Evolutionary conservation across 257 asterid species (phyloP).

Genomic region (Capsicum chinense): DNA sequence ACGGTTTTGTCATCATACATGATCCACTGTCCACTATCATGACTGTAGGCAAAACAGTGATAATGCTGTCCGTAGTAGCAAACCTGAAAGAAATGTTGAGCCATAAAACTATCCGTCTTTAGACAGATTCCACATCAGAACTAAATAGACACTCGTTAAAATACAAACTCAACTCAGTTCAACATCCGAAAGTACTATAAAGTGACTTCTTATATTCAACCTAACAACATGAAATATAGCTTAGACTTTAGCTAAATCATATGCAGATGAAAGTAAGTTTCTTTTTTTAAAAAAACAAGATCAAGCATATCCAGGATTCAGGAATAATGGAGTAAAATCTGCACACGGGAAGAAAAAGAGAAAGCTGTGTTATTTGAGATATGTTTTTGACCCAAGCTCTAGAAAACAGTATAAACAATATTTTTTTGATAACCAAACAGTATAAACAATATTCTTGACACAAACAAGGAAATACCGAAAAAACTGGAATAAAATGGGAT

Average conservation of each 20-base stretch:
- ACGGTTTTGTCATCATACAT: conserved; percentile 96
- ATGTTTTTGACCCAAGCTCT: not conserved
- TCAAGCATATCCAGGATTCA: not conserved
- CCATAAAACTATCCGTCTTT: not conserved
- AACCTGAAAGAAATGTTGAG: conserved; percentile 39
- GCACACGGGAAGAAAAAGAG: not conserved
- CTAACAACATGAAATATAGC: not conserved
- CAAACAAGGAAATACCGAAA: not conserved
- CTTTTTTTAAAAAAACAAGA: not conserved
- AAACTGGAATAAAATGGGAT: not conserved
- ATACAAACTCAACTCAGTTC: not conserved
- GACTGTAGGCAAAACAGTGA: conserved; percentile 90
- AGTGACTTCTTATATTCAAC: not conserved
- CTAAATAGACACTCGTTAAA: not conserved
- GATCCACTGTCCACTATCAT: conserved; percentile 75
- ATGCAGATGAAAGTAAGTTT: conserved; percentile 12
- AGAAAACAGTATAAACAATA: not conserved
- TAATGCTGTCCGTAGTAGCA: conserved; percentile 94
- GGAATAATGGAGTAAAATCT: not conserved
- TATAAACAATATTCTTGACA: not conserved
- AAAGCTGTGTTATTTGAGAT: conserved; percentile 16
- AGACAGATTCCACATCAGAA: not conserved
- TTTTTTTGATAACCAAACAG: not conserved
- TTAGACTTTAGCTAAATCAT: not conserved
- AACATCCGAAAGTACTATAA: conserved; percentile 10